These are phyloP conservation scores for Colletotrichum eremochloae DNA, from an alignment of 2,329 filamentous ascomycete genomes.

Conservation along the genomic window DNA sequence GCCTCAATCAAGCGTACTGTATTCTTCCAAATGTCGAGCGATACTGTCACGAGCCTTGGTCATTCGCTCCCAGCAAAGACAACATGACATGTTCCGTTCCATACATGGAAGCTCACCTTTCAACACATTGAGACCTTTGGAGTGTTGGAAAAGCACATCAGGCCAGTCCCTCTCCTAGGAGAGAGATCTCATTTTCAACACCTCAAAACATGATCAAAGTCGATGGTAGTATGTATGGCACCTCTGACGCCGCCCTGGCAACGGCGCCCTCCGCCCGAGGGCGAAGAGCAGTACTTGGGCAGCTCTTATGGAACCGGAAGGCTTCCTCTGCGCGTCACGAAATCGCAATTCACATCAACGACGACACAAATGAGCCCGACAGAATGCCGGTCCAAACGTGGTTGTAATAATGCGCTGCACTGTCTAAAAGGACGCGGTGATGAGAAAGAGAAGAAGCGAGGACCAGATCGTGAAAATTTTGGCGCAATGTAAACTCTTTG, in stretches of 20 bases:
- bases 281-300: slow-evolving; percentile 65
- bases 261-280: slow-evolving; percentile 54
- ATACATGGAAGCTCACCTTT: slow-evolving; percentile 27
- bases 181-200: background rate
- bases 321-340: slow-evolving; percentile 62
- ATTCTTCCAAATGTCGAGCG: slow-evolving; percentile 9
- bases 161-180: background rate
- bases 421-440: slow-evolving; percentile 86
- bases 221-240: slow-evolving; percentile 70
- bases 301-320: slow-evolving; percentile 76
- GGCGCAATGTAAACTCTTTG: slow-evolving; percentile 32
- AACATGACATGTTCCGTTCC: slow-evolving; percentile 9
- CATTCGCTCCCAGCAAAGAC: slow-evolving; percentile 7
- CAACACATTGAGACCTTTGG: background rate
- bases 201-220: background rate
- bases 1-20: slow-evolving; percentile 17
- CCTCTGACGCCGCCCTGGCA: slow-evolving; percentile 87
- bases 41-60: slow-evolving; percentile 15
- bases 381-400: slow-evolving; percentile 76
- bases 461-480: slow-evolving; percentile 42
- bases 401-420: slow-evolving; percentile 79
- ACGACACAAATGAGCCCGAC: slow-evolving; percentile 67
- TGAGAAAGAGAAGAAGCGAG: slow-evolving; percentile 57
- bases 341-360: slow-evolving; percentile 70
- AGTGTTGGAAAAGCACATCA: too few species aligned